Conservation (phyloP, 345 rosid species). For the Citrus maxima region DNA sequence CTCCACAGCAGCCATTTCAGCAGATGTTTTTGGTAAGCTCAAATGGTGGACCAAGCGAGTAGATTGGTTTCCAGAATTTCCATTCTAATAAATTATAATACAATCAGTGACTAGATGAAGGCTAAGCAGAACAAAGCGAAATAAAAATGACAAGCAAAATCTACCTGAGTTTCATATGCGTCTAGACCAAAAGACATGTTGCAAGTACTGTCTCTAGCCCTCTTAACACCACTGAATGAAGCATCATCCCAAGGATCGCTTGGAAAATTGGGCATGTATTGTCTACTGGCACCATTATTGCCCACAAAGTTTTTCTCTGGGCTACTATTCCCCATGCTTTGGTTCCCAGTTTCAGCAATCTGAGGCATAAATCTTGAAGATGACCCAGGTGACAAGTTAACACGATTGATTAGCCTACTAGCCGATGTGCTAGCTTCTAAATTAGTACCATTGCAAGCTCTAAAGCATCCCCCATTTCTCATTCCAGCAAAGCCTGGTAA, state of each 20-base stretch:
- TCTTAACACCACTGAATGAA: slow-evolving; percentile 27
- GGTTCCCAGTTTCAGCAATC: slow-evolving; percentile 37
- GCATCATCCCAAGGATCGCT: slow-evolving; percentile 34
- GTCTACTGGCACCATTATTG: slow-evolving; percentile 18
- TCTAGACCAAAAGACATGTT: slow-evolving; percentile 24
- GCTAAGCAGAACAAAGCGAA: neutral
- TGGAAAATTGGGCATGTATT: slow-evolving; percentile 28
- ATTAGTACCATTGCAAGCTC: slow-evolving; percentile 24
- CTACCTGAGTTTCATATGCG: slow-evolving; percentile 36
- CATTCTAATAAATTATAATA: slow-evolving; percentile 32
- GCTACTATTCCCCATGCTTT: slow-evolving; percentile 18
- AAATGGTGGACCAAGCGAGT: slow-evolving; percentile 57
- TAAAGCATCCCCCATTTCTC: slow-evolving; percentile 23
- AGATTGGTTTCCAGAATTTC: slow-evolving; percentile 33
- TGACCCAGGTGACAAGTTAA: slow-evolving; percentile 31
- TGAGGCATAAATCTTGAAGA: slow-evolving; percentile 36
- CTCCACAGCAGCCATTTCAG: slow-evolving; percentile 40
- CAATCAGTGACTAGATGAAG: slow-evolving; percentile 7
- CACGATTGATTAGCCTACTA: slow-evolving; percentile 23
- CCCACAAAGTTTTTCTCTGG: slow-evolving; percentile 14
- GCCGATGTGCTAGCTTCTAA: slow-evolving; percentile 27
- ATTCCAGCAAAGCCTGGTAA: slow-evolving; percentile 28
- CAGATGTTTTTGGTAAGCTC: slow-evolving; percentile 62
- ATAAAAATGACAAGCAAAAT: neutral
- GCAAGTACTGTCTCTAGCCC: slow-evolving; percentile 26